Conservation (phyloP, 805 yeast species). For the Nakazawaea anatomiae region DNA sequence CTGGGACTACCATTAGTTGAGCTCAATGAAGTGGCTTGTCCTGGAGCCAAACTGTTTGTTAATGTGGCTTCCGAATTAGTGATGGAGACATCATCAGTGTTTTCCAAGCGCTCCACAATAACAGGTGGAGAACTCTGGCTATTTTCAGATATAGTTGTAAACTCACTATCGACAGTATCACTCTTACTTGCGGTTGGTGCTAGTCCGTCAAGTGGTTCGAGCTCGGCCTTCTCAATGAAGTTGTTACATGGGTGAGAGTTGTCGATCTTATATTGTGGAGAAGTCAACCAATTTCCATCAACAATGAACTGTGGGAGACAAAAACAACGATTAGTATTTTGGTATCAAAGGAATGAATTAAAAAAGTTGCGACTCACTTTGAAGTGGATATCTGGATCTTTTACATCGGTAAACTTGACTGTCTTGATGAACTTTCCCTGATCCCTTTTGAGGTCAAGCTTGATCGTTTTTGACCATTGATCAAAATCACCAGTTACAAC, state of each 20-base stretch:
- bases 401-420: constrained; percentile 7
- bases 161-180: constrained; percentile 8
- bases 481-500: constrained; percentile 69
- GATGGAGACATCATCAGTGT: constrained; percentile 4
- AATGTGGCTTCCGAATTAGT: constrained; percentile 10
- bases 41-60: neutral
- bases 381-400: constrained; percentile 34
- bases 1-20: neutral
- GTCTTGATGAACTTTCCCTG: constrained; percentile 26
- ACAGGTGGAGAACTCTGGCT: constrained; percentile 3
- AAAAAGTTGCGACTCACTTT: constrained; percentile 20
- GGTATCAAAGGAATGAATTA: neutral
- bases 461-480: constrained; percentile 57
- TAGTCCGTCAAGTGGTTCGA: neutral
- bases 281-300: constrained; percentile 59
- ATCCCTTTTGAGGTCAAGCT: constrained; percentile 47
- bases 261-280: constrained; percentile 13
- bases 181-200: constrained; percentile 1
- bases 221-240: neutral
- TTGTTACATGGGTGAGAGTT: constrained; percentile 7
- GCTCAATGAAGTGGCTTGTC: neutral
- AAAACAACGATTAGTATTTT: neutral
- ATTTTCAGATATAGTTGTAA: constrained; percentile 5
- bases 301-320: constrained; percentile 47
- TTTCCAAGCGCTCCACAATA: constrained; percentile 2